A percentile compares a stretch with the other conserved stretches of the same genome.
These are phyloP conservation scores for Cutaneotrichosporon dermatis DNA, from an alignment of 1,284 basidiomycete genomes.

Conservation along the genomic window DNA sequence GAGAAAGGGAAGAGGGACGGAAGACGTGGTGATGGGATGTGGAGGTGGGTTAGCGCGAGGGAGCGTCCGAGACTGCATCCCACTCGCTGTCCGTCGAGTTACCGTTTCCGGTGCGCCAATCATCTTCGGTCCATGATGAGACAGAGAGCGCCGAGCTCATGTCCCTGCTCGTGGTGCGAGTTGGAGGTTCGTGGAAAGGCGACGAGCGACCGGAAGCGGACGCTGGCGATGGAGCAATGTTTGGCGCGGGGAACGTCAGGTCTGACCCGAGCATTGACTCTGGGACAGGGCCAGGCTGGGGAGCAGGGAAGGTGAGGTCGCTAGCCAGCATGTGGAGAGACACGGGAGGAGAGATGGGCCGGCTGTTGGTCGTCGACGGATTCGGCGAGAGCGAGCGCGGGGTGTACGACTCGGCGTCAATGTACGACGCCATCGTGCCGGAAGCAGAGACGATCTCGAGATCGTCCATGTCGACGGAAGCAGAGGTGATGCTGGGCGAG, in stretches of 20 bases:
- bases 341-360: background rate
- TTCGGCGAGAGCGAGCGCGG: constrained; percentile 9
- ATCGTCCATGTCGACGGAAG: constrained; percentile 8
- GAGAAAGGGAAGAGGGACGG: no score
- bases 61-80: constrained; percentile 12
- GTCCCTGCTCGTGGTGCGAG: background rate
- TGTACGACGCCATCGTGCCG: constrained; percentile 10
- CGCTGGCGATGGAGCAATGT: background rate
- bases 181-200: background rate
- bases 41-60: background rate
- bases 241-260: constrained; percentile 4
- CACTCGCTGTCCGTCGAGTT: constrained; percentile 12
- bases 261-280: background rate
- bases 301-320: background rate
- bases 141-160: constrained; percentile 3
- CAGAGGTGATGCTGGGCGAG: background rate
- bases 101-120: constrained; percentile 4
- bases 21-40: background rate
- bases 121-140: constrained; percentile 14
- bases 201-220: background rate
- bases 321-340: background rate
- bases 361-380: background rate
- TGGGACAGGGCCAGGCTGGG: background rate
- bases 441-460: constrained; percentile 14
- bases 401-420: constrained; percentile 21